These are phyloP conservation scores for Coemansia javaensis DNA, from an alignment of 192 early-diverging fungal species.

Conservation along the genomic window DNA sequence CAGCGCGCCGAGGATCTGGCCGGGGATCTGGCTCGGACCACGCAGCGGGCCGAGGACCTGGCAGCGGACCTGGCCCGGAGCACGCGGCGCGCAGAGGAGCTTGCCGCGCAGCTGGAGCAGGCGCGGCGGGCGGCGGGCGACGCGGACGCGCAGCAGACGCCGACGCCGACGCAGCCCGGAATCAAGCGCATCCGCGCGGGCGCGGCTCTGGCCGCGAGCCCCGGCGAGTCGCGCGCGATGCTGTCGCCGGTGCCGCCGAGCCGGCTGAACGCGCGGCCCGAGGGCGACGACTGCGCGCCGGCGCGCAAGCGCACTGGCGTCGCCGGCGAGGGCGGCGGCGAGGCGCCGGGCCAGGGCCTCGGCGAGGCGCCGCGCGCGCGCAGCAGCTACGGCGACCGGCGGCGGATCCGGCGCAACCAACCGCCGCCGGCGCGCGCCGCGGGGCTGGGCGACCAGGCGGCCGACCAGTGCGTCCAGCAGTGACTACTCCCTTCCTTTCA, in stretches of 20 bases:
- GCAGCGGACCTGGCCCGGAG: conserved; percentile 12
- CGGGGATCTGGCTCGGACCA: conserved; percentile 9
- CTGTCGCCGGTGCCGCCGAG: conserved; percentile 36
- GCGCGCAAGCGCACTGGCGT: conserved; percentile 36
- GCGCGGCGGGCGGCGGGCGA: background rate
- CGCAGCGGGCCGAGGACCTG: background rate
- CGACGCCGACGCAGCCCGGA: conserved; percentile 17
- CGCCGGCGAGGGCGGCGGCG: background rate
- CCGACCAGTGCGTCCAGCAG: conserved; percentile 48
- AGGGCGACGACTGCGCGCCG: conserved; percentile 7
- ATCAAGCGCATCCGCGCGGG: conserved; percentile 16
- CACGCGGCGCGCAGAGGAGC: conserved; percentile 13
- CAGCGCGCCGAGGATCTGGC: conserved; percentile 24
- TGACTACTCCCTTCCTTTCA: conserved; percentile 1
- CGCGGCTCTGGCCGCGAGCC: background rate
- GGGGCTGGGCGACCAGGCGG: conserved; percentile 36
- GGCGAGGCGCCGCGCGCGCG: conserved; percentile 16
- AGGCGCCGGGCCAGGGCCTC: background rate
- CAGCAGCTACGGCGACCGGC: conserved; percentile 44
- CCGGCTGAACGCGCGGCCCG: conserved; percentile 27
- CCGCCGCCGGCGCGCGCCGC: conserved; percentile 13
- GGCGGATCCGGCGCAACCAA: conserved; percentile 41
- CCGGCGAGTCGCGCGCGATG: conserved; percentile 8
- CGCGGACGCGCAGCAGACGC: conserved; percentile 21
- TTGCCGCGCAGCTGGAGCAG: conserved; percentile 1